These are phyloP conservation scores for Chaetomium sp. DNA, from an alignment of 2,329 filamentous ascomycete genomes.

Conservation along the genomic window DNA sequence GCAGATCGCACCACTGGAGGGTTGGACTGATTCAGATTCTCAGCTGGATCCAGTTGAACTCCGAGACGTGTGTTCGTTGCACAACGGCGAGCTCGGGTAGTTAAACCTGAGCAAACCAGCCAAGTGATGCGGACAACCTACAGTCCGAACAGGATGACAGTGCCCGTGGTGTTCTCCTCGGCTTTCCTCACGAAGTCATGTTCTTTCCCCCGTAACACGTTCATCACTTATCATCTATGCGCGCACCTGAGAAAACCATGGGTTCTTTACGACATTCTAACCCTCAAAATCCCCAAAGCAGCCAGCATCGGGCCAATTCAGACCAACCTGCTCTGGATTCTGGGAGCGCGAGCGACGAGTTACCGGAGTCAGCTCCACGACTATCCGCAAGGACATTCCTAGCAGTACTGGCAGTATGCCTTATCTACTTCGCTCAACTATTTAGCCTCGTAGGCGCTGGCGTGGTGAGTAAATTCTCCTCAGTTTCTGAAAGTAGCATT, in stretches of 20 bases:
- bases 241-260: too few species aligned
- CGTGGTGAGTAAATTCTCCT: conserved; percentile 23
- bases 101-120: background rate
- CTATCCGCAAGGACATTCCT: conserved; percentile 20
- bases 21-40: background rate
- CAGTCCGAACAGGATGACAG: background rate
- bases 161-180: background rate
- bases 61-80: background rate
- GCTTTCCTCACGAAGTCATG: too few species aligned
- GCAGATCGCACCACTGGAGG: background rate
- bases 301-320: background rate
- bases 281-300: background rate
- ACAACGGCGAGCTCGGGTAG: background rate
- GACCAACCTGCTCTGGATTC: background rate
- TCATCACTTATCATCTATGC: too few species aligned
- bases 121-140: background rate
- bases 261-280: too few species aligned
- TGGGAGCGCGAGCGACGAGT: background rate
- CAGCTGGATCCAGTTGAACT: background rate
- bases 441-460: conserved; percentile 31
- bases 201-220: too few species aligned
- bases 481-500: background rate
- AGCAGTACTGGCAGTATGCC: conserved; percentile 29
- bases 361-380: conserved; percentile 5
- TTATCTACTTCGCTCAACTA: conserved; percentile 33